Conservation (phyloP, 257 asterid species). For the Fraxinus excelsior region DNA sequence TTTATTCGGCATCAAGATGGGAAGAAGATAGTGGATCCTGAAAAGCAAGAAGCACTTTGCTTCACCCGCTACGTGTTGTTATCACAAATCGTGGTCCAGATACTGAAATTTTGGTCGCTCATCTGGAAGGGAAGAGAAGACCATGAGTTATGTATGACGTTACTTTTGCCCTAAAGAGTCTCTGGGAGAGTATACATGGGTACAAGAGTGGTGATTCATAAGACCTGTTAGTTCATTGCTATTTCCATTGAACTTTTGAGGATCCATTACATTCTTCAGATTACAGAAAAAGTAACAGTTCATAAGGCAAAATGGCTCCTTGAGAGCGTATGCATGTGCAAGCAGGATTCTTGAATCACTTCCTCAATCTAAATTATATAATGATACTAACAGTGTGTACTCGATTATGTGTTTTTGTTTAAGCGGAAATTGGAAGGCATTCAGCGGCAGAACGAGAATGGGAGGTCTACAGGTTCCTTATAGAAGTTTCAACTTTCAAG, state of each 20-base stretch:
- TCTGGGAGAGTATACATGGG: constrained; percentile 36
- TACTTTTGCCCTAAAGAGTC: constrained; percentile 64
- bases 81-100: constrained; percentile 78
- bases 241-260: too few relatives aligned
- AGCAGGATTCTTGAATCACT: neutral
- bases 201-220: too few relatives aligned
- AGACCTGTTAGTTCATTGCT: too few relatives aligned
- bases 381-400: neutral
- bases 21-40: constrained; percentile 75
- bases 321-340: constrained; percentile 5
- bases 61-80: constrained; percentile 79
- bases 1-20: constrained; percentile 71
- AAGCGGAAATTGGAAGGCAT: constrained; percentile 86
- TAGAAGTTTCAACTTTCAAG: constrained; percentile 58
- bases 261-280: too few relatives aligned
- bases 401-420: constrained; percentile 17
- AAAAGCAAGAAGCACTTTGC: constrained; percentile 65
- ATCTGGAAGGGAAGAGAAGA: constrained; percentile 91
- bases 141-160: constrained; percentile 83
- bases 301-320: neutral
- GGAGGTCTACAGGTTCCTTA: constrained; percentile 81
- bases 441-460: constrained; percentile 67
- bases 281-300: constrained; percentile 20
- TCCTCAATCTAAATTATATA: neutral
- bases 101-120: constrained; percentile 78